Evolutionary conservation across 768 basidiomycete genomes (phyloP), one percentile per base, ranked within the genome.

Genomic region (Suillus clintonianus): DNA sequence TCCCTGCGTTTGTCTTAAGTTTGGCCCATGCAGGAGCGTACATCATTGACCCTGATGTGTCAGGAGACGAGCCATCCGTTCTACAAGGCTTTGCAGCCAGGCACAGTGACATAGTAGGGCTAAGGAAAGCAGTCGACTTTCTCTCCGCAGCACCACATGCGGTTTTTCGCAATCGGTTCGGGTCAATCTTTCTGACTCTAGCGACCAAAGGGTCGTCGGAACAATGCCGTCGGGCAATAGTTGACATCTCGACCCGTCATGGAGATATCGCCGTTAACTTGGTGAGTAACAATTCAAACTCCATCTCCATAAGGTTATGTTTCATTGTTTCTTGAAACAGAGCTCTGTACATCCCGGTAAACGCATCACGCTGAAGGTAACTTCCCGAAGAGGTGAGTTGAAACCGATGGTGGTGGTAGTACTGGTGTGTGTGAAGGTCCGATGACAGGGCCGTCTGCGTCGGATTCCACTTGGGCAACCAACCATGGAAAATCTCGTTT

Each of bases 131-230:
- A 48, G 11, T 24, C 6, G 36, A 32, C 22, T 71, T 74, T 14
- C 72, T 69, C 42, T 66, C 70, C 9, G 43, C 51, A 19, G 51
- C 60, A 13, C 72, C 70, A 3, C 65, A 68, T 59, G 61, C 70
- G 58, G 81, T 79, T 48, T 81, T 83, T 68, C 79, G 73, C 19
- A 78, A 82, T 57, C 79, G 78, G 42, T 75, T 77, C 45, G 82
- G 79, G 8, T 64, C 71, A 27, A 80, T 83, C 56, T 71, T 71
- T 7, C 58, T 85, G 39, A 72, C 78, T 41, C 67, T 81, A 14
- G 80, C 72, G 11, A 80, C 81, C 17, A 76, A 74, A 34, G 80
- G 81, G 30, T 71, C 72, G 55, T 75, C 74, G 24, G 65, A 59
- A 17, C 69, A 67, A 22, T 65, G 67, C 8, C 67, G 72, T 7